Evolutionary conservation across 495 filamentous ascomycete genomes (phyloP), one percentile per base, ranked within the genome.

Genomic region (Penicillium bialowiezense): DNA sequence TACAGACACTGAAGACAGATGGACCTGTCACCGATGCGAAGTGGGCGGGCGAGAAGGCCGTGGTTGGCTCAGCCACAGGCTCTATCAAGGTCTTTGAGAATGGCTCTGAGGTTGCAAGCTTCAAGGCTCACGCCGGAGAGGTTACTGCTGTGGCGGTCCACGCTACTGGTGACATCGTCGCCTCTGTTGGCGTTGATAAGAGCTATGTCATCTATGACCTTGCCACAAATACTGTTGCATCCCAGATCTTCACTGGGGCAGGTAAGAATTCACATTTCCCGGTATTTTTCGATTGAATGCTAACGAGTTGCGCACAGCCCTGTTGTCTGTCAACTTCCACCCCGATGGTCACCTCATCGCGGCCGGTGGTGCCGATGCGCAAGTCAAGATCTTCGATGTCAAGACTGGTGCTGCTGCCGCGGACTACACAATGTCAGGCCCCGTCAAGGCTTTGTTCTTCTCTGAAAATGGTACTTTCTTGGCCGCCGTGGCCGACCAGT

Each of bases 401-500:
- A 90, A 86, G 62, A 83, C 81, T 3, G 84, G 87, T 9, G 69
- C 78, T 42, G 76, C 78, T 52, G 89, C 86, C 14, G 88, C 88
- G 13, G 79, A 75, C 58, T 92, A 91, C 64, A 69, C 76, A 10
- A 74, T 86, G 47, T 75, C 79, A 4, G 80, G 80, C 2, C 79
- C 89, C 0, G 79, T 96, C 23, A 81, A 84, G 56, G 78, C 81
- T 23, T 69, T 98, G 6, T 74, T 82, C 54, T 98, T 98, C 73
- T 97, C 91, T 0, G 95, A 98, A 67, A 98, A 97, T 52, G 93
- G 93, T n/a, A 92, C 85, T 51, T 97, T 90, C 86, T 82, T 98
- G 54, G 93, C 95, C 8, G 82, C 88, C 1, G 81, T 84, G 13
- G 79, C 80, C 18, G 82, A 86, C 56, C 84, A 83, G 17, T 85